phyloP scores from a whole-genome alignment of 352 stramenopile genomes.

The Discostella stelligera region DNA sequence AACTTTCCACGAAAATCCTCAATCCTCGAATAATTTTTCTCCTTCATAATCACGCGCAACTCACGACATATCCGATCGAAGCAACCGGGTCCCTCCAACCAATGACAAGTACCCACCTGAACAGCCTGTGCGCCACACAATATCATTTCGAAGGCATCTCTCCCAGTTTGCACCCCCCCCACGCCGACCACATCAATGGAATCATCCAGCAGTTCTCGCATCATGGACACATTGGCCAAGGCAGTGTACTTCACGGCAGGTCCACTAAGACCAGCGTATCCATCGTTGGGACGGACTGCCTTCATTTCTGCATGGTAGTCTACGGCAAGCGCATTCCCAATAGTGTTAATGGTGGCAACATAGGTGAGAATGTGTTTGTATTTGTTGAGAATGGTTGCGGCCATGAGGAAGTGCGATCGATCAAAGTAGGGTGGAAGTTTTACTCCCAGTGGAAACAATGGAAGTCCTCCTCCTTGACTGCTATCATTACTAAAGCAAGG shows the following conservation, averaged over 20 bases:
- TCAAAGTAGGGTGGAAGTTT: conserved; percentile 86
- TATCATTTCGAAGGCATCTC: conserved; percentile 82
- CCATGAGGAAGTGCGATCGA: conserved; percentile 75
- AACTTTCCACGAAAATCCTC: conserved; percentile 80
- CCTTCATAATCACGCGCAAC: conserved; percentile 63
- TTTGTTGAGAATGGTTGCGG: conserved; percentile 79
- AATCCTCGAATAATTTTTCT: conserved; percentile 77
- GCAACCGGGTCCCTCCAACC: conserved; percentile 82
- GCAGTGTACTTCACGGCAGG: conserved; percentile 83
- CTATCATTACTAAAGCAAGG: conserved; percentile 30
- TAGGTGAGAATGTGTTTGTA: conserved; percentile 72
- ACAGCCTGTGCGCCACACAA: conserved; percentile 81
- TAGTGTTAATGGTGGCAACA: conserved; percentile 83
- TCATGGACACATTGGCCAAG: conserved; percentile 81
- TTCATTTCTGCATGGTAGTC: conserved; percentile 68
- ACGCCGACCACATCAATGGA: conserved; percentile 84
- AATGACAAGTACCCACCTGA: conserved; percentile 84
- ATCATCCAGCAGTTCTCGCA: conserved; percentile 72
- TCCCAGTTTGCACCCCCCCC: conserved; percentile 71
- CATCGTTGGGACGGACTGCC: conserved; percentile 71
- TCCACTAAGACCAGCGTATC: conserved; percentile 80
- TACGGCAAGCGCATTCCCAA: conserved; percentile 81
- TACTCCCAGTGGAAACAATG: conserved; percentile 67
- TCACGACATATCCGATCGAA: conserved; percentile 84
- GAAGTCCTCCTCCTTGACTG: no score